Base-by-base conservation (phyloP, 345 rosid species). In the Syzygium oleosum region DNA sequence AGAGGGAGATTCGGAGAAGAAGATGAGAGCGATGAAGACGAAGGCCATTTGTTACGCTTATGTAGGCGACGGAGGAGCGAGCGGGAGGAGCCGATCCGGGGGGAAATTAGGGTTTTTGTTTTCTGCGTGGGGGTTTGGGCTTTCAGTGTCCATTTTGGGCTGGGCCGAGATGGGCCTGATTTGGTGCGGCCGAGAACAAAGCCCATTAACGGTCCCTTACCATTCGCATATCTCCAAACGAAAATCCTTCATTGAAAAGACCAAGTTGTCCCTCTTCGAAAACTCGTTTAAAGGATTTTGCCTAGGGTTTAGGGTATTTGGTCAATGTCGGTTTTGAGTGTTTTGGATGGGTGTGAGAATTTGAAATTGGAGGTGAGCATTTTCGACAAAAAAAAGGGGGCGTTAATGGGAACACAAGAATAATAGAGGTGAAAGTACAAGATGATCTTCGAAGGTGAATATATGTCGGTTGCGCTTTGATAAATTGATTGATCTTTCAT, bases 361-460 rank as follows among this genome's bases (percentile, higher is more conserved):
- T 25, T 58, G 27, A 25, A 58, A 58, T 12, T 58, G 10, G 29
- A 25, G 65, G 15, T 58, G n/a, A 25, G 29, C 15, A 0, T 58
- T 0, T 25, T 58, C 3, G 6, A 5, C 29, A 3, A 3, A 3
- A 12, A 59, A 0, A 43, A 5, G 46, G 31, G 1, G n/a, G 5
- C 4, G 2, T 59, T 12, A 12, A 12, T 27, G 12, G 7, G 65
- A 12, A 12, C 31, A 5, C 16, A 5, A 25, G 29, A 25, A 59
- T 25, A 4, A 5, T 25, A 27, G 65, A 59, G 29, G 15, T 58
- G 31, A 12, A 12, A 27, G n/a, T 27, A 59, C 15, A 59, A 12
- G 5, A 59, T 59, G 31, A 12, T 27, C 31, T 23, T 0, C n/a
- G 10, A 56, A 56, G n/a, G 46, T 43, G 46, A 43, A 43, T 43